Percentiles rank a stretch among this genome's conserved stretches.
Evolutionary conservation across 305 asterid species (phyloP).

Genomic region (Fraxinus nigra): DNA sequence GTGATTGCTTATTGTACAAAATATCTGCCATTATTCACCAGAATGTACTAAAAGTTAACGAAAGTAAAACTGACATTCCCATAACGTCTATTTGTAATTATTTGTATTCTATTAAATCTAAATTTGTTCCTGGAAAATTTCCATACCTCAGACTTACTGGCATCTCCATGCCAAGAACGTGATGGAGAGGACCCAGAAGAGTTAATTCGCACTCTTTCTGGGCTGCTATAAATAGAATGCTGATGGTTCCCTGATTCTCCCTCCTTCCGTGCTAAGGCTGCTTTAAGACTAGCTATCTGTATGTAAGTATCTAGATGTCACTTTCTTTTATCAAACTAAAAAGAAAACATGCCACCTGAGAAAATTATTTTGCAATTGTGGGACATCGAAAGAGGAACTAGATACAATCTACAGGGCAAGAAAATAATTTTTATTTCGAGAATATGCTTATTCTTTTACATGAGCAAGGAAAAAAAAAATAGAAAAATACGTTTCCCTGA

Average conservation of each 20-base stretch:
- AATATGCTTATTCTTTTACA: background rate
- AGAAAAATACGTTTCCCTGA: background rate
- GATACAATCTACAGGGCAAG: background rate
- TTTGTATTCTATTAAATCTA: background rate
- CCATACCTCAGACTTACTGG: conserved; percentile 50
- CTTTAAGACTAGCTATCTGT: conserved; percentile 81
- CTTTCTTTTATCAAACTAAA: background rate
- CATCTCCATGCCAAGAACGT: conserved; percentile 44
- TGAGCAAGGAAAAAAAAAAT: background rate
- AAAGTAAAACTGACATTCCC: background rate
- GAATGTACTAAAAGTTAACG: background rate
- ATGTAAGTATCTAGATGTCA: conserved; percentile 13
- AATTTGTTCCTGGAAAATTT: background rate
- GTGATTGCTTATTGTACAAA: background rate
- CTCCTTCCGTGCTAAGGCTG: conserved; percentile 72
- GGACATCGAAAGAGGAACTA: background rate
- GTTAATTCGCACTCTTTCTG: conserved; percentile 43
- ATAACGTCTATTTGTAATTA: background rate
- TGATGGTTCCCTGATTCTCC: conserved; percentile 36
- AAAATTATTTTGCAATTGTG: background rate
- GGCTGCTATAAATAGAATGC: conserved; percentile 43
- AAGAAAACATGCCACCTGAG: background rate
- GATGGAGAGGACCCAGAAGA: conserved; percentile 52
- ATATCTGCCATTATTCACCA: background rate
- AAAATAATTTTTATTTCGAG: background rate